A percentile compares a stretch with the other conserved stretches of the same genome.
phyloP scores from a whole-genome alignment of 2,329 filamentous ascomycete species.

The Didymella exigua region DNA sequence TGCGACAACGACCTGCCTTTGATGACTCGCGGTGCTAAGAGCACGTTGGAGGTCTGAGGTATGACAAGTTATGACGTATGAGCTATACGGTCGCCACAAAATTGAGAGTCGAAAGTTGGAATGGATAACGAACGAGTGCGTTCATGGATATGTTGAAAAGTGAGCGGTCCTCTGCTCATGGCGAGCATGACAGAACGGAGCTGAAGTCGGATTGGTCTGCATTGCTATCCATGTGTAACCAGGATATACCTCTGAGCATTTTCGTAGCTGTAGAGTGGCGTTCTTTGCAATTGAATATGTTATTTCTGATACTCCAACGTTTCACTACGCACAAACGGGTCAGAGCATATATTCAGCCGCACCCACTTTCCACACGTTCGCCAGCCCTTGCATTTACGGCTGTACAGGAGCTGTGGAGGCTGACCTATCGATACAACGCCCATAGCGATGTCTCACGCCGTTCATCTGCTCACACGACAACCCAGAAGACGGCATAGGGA shows the following conservation, averaged over 20 bases:
- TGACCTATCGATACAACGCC: not conserved
- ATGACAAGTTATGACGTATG: constrained; percentile 33
- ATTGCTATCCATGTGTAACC: constrained; percentile 1
- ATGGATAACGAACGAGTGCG: not conserved
- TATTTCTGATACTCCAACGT: not conserved
- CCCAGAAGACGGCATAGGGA: not conserved
- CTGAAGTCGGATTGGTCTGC: constrained; percentile 9
- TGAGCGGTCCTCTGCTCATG: not conserved
- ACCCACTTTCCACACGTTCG: constrained; percentile 4
- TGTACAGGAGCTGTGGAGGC: constrained; percentile 4
- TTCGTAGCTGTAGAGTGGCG: constrained; percentile 18
- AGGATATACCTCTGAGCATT: constrained; percentile 19
- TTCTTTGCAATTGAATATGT: constrained; percentile 15
- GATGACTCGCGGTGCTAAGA: constrained; percentile 16
- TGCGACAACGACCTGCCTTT: constrained; percentile 26
- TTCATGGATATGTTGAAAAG: not conserved
- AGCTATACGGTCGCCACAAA: constrained; percentile 18
- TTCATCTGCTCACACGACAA: not conserved
- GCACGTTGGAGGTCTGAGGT: constrained; percentile 22
- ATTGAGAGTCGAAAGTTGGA: constrained; percentile 2
- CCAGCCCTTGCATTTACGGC: not conserved
- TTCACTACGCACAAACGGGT: not conserved
- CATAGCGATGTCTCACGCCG: not conserved
- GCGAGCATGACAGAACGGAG: not conserved
- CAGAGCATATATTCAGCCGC: constrained; percentile 2